A percentile compares a stretch with the other conserved stretches of the same genome.
Evolutionary conservation across 2,329 filamentous ascomycete genomes (phyloP).

Genomic region (Stachybotrys chlorohalonatus): DNA sequence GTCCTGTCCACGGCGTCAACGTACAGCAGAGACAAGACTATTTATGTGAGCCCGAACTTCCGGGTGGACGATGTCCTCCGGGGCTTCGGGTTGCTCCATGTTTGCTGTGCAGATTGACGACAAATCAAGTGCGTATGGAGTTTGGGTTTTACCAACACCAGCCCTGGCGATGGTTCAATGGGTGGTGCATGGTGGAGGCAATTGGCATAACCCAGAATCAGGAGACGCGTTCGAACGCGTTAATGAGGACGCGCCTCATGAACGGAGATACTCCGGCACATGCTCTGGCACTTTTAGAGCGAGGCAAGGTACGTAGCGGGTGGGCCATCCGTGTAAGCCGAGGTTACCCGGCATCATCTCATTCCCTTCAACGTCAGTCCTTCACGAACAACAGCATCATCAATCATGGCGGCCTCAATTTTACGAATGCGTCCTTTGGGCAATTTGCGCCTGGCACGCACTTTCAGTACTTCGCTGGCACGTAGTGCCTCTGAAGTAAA

Average conservation of each 20-base stretch:
- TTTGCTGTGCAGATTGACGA: not conserved
- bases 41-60: conserved; percentile 90
- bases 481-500: conserved; percentile 65
- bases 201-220: not conserved
- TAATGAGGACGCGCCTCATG: not conserved
- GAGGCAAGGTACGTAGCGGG: too few species aligned
- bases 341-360: conserved; percentile 29
- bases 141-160: not conserved
- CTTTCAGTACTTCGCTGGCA: conserved; percentile 61
- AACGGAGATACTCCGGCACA: not conserved
- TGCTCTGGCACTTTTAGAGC: not conserved
- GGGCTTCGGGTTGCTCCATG: conserved; percentile 47
- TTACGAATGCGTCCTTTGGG: conserved; percentile 25
- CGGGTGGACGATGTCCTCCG: conserved; percentile 65
- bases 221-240: conserved; percentile 9
- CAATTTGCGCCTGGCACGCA: conserved; percentile 33
- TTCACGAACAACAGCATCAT: conserved; percentile 1
- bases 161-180: not conserved
- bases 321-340: conserved; percentile 18
- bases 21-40: conserved; percentile 84
- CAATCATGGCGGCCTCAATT: conserved; percentile 30
- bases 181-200: not conserved
- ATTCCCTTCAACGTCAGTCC: conserved; percentile 6
- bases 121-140: not conserved
- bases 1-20: conserved; percentile 1